Base-by-base conservation (phyloP, 805 yeast species). In the Suhomyces sp. region DNA sequence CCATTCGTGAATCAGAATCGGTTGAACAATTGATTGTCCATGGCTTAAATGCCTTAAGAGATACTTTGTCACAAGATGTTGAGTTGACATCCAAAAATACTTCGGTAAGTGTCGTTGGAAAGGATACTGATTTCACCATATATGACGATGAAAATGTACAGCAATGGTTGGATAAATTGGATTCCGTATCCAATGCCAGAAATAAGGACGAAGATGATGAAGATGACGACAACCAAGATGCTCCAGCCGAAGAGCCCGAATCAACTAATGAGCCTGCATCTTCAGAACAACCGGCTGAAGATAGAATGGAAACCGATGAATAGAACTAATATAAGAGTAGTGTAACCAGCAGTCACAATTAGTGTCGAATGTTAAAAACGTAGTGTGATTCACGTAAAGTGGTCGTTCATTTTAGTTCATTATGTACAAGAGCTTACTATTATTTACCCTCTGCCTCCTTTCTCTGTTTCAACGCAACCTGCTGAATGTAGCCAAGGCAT, bases 41-140 rank as follows among this genome's bases (percentile, higher is more conserved):
- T 61, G 98, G 96, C 3, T 84, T 94, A 60, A 85, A 85, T 59
- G 96, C 99, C 0, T 79, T 94, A 65, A 86, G 97, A 70, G 98
- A 94, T 64, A 93, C 98, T 0, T 77, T 94, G 61, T 84, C 94
- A 13, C 97, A 92, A 71, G 99, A 94, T 68, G 92, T 90, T 67
- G 96, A 94, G 67, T 81, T 94, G 67, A 89, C 85, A 39, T 74
- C 79, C 49, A 82, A 85, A 55, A 94, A 94, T 72, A 88, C 97
- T 4, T 86, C 96, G 1, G 88, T 94, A 57, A 96, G 97, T 44
- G 82, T 91, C 47, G 98, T 93, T n/a, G 97, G 97, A 31, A 77
- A 82, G 57, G 96, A 83, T 59, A 77, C 79, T 41, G 81, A 83
- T 20, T 91, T 93, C 72, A 82, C 84, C 22, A 73, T 87, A 50